Percentiles rank a stretch among this genome's conserved stretches.
Conservation (phyloP, 2,329 filamentous ascomycete genomes). For the Grosmannia serpens region DNA sequence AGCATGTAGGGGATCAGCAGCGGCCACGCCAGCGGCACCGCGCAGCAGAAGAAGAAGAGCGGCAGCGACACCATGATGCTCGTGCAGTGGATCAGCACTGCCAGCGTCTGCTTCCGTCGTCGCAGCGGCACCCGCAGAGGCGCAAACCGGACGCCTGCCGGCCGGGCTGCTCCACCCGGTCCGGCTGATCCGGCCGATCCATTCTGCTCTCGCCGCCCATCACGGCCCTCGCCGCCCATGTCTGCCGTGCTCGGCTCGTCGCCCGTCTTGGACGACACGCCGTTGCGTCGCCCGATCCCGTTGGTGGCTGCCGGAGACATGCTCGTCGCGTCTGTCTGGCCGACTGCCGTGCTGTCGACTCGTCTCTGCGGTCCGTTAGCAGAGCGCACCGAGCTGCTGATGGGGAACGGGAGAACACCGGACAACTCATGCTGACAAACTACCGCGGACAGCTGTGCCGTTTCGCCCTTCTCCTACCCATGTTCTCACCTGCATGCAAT, state of each 20-base stretch:
- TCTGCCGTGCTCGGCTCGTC: background rate
- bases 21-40: slow-evolving; percentile 88
- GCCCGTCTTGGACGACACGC: background rate
- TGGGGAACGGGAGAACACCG: too few species aligned
- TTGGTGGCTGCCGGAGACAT: background rate
- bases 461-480: too few species aligned
- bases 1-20: slow-evolving; percentile 64
- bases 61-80: slow-evolving; percentile 61
- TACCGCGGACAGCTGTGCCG: too few species aligned
- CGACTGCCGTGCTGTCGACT: background rate
- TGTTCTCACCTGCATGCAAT: too few species aligned
- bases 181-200: background rate
- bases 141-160: slow-evolving; percentile 61
- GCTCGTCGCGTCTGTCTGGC: background rate
- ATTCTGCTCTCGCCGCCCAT: background rate
- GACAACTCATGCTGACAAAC: too few species aligned
- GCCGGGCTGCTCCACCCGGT: background rate
- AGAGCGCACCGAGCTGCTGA: too few species aligned
- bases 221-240: background rate
- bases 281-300: background rate
- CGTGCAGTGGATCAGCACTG: slow-evolving; percentile 64
- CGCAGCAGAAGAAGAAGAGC: slow-evolving; percentile 81
- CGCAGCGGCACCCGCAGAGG: slow-evolving; percentile 63
- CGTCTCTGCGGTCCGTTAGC: background rate
- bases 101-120: slow-evolving; percentile 64